Evolutionary conservation across 352 stramenopile genomes (phyloP), one percentile per base, ranked within the genome.

Genomic region (Lagenidium sp.): DNA sequence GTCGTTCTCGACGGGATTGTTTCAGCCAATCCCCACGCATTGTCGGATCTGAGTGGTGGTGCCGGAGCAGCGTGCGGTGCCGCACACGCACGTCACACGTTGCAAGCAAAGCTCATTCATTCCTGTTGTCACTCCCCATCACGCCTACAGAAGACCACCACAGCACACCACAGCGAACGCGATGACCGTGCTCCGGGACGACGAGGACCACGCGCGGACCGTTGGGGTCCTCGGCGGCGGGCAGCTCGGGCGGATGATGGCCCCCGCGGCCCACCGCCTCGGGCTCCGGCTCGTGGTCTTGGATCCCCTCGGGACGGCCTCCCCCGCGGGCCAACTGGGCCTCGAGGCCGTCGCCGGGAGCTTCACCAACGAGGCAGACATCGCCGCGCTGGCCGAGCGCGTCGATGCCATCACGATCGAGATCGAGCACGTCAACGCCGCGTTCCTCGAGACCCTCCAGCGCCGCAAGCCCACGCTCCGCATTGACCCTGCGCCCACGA

Each of bases 191-290:
- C 53, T 86, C 3, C 65, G 59, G 24, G 82, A 57, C 7, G 53
- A 47, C 21, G 51, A n/a, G 3, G 67, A 63, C 32, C 20, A 47
- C n/a, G 59, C 63, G 31, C 68, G 63, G 41, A 75, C 78, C 15
- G 74, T 97, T 41, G 87, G 90, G 43, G 79, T 97, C 28, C 68
- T 99, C 19, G 96, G 96, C 44, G 96, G 96, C 43, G 96, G 96
- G 35, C 96, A 99, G 61, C 72, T 99, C 35, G 96, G 95, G 36
- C 92, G 95, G 52, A 99, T 99, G 96, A 98, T 99, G 94, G 93
- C 87, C n/a, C 67, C 97, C 40, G 94, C 97, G 35, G 92, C 89
- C 7, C 90, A 97, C 49, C 92, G 95, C 23, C 71, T 99, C 7
- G 93, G 92, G 23, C 66, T 99, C 18, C 47, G 88, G 54, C 82